phyloP scores from a whole-genome alignment of 768 basidiomycete genomes.

The Suillus luteus region DNA sequence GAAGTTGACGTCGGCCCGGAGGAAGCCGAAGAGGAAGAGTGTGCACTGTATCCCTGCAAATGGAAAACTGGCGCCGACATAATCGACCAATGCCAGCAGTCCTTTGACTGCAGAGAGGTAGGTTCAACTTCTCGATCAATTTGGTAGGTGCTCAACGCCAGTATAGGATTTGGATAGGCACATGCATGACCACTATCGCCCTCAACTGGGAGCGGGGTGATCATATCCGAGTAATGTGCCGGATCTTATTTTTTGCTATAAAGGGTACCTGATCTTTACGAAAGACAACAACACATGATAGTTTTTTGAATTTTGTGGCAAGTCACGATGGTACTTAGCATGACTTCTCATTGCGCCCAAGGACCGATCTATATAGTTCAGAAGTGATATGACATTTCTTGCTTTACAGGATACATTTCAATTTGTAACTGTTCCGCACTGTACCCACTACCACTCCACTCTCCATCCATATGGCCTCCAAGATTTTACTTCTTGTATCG shows the following conservation, averaged over 20 bases:
- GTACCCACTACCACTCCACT: neutral
- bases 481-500: constrained; percentile 14
- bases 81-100: constrained; percentile 29
- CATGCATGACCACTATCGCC: neutral
- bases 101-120: constrained; percentile 35
- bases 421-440: neutral
- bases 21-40: constrained; percentile 21
- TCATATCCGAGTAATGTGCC: neutral
- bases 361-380: neutral
- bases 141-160: neutral
- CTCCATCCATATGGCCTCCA: neutral
- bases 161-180: constrained; percentile 14
- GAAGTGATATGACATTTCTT: neutral
- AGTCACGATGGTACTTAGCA: neutral
- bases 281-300: neutral
- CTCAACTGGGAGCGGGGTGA: neutral
- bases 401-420: neutral
- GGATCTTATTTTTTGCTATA: neutral
- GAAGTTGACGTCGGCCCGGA: neutral
- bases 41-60: constrained; percentile 27
- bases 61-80: constrained; percentile 27
- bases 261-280: neutral
- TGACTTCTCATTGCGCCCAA: constrained; percentile 4
- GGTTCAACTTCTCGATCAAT: neutral
- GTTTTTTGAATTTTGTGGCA: neutral